phyloP scores from a whole-genome alignment of 169 alveolate species.

The Plasmodium gallinaceum region DNA sequence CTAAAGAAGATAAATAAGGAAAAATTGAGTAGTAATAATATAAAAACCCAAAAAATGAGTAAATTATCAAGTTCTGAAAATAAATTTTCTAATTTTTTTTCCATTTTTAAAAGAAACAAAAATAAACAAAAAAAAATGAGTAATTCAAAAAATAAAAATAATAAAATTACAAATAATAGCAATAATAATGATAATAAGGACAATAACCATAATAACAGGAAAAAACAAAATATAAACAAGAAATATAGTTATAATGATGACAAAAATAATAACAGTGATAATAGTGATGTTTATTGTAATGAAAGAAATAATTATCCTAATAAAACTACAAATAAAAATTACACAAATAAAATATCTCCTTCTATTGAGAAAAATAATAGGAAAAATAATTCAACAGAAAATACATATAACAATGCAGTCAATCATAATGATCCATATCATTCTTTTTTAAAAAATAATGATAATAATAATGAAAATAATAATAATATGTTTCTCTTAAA shows the following conservation, averaged over 20 bases:
- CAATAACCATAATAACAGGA: neutral
- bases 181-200: neutral
- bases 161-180: neutral
- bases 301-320: too few species aligned
- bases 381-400: too few species aligned
- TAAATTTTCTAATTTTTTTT: neutral
- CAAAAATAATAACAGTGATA: too few species aligned
- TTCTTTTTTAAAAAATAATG: neutral
- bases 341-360: too few species aligned
- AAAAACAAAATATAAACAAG: neutral
- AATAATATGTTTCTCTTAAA: constrained; percentile 2
- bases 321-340: too few species aligned
- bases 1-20: constrained; percentile 31
- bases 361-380: too few species aligned
- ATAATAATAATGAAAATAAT: neutral
- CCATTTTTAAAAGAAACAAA: constrained; percentile 22
- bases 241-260: too few species aligned
- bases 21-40: constrained; percentile 1
- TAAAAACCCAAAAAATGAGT: neutral
- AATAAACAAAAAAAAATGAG: neutral
- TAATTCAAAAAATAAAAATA: neutral
- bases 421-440: too few species aligned
- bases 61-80: neutral
- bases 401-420: too few species aligned
- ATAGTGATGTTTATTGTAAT: too few species aligned